A percentile compares a stretch with the other conserved stretches of the same genome.
Conservation (phyloP, 345 rosid genomes). For the Durio zibethinus region DNA sequence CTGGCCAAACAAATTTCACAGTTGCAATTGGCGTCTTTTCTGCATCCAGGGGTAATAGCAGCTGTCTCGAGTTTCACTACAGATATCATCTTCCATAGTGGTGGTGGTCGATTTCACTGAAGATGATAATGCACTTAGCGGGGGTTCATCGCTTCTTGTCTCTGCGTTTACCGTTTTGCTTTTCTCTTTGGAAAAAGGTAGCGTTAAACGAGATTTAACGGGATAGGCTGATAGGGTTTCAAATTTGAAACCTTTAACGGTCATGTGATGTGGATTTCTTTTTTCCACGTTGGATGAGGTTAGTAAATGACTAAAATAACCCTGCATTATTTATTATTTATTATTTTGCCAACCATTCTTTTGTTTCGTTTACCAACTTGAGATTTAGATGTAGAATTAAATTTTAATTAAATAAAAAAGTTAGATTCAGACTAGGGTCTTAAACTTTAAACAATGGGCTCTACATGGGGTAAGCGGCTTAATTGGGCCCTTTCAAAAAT, state of each 20-base stretch:
- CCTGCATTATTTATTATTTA: too few species aligned
- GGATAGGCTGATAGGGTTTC: constrained; percentile 14
- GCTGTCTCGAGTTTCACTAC: constrained; percentile 41
- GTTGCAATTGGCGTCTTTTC: constrained; percentile 77
- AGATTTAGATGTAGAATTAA: too few species aligned
- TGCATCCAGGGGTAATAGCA: constrained; percentile 85
- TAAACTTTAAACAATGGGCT: too few species aligned
- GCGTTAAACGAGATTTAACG: neutral
- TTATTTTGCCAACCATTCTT: too few species aligned
- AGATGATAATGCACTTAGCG: constrained; percentile 25
- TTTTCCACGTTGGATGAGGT: neutral
- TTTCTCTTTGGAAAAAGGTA: neutral
- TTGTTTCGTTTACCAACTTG: too few species aligned
- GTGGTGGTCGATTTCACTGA: constrained; percentile 35
- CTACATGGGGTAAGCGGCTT: too few species aligned
- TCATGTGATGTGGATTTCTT: constrained; percentile 9
- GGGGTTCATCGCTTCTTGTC: constrained; percentile 35
- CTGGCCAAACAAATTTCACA: constrained; percentile 82
- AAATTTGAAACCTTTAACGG: constrained; percentile 59
- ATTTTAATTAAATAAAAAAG: too few species aligned
- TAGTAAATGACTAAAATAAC: neutral
- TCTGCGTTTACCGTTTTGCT: neutral
- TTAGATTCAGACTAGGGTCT: too few species aligned
- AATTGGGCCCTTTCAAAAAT: too few species aligned
- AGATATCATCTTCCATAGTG: constrained; percentile 19